These are phyloP conservation scores for Microcyclosporella mali DNA, from an alignment of 2,329 filamentous ascomycete genomes.

Conservation along the genomic window DNA sequence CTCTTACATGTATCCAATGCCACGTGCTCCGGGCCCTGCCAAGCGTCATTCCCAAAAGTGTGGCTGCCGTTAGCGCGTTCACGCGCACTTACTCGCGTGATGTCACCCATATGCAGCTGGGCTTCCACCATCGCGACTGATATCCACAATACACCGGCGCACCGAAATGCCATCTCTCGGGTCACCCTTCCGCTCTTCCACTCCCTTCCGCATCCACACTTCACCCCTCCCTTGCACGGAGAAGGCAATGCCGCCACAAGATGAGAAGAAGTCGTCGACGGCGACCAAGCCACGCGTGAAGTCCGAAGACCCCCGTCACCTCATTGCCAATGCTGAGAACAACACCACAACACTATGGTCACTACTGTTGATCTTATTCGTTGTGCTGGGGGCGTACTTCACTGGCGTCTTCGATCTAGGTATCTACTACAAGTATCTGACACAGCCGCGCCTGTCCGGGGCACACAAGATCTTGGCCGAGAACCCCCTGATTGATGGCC, in stretches of 20 bases:
- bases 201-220: too few species aligned
- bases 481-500: conserved; percentile 57
- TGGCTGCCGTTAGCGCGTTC: too few species aligned
- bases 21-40: too few species aligned
- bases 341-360: conserved; percentile 8
- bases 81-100: too few species aligned
- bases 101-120: too few species aligned
- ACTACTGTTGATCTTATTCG: conserved; percentile 10
- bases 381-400: conserved; percentile 9
- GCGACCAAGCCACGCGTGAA: conserved; percentile 1
- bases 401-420: conserved; percentile 8
- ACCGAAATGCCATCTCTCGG: too few species aligned
- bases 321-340: conserved; percentile 12
- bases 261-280: not conserved
- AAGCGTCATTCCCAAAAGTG: not conserved
- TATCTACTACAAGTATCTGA: conserved; percentile 5
- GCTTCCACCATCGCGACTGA: too few species aligned
- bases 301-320: conserved; percentile 3
- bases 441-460: conserved; percentile 10
- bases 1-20: not conserved
- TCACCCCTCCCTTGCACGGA: not conserved
- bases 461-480: conserved; percentile 22
- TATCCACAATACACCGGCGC: too few species aligned
- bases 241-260: not conserved
- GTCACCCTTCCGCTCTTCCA: too few species aligned